These are phyloP conservation scores for Yarrowia osloensis DNA, from an alignment of 805 yeast species.

Conservation along the genomic window DNA sequence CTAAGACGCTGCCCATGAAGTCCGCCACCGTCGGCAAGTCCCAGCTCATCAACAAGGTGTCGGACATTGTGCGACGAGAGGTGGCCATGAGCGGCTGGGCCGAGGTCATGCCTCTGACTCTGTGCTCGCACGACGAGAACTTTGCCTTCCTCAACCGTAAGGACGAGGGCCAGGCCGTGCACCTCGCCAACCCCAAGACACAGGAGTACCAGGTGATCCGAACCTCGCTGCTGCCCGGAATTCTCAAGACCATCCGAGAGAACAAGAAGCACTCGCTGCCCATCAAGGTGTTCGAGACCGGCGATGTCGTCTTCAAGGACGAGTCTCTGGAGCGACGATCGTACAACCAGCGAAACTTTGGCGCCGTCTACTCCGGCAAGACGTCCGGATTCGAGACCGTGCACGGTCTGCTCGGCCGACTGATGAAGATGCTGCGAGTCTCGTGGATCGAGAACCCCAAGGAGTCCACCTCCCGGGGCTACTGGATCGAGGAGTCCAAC, in stretches of 20 bases:
- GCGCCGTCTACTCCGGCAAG: slow-evolving; percentile 91
- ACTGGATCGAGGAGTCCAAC: slow-evolving; percentile 45
- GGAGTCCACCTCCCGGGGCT: slow-evolving; percentile 62
- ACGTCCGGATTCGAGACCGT: slow-evolving; percentile 91
- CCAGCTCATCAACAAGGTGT: slow-evolving; percentile 84
- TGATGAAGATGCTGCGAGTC: slow-evolving; percentile 95
- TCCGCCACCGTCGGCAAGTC: slow-evolving; percentile 81
- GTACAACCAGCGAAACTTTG: slow-evolving; percentile 89
- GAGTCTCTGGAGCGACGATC: slow-evolving; percentile 82
- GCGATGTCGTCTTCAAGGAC: slow-evolving; percentile 90
- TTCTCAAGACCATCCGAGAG: slow-evolving; percentile 91
- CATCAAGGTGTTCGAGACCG: slow-evolving; percentile 90
- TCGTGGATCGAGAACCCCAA: slow-evolving; percentile 59
- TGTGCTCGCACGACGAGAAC: slow-evolving; percentile 96
- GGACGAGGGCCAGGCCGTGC: slow-evolving; percentile 77
- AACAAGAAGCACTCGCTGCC: slow-evolving; percentile 95
- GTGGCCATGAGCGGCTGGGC: slow-evolving; percentile 94
- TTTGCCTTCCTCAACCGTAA: slow-evolving; percentile 75
- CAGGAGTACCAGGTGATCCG: slow-evolving; percentile 96
- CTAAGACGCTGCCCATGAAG: slow-evolving; percentile 75
- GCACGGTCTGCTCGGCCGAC: slow-evolving; percentile 91
- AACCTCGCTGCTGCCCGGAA: slow-evolving; percentile 91
- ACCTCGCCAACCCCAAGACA: slow-evolving; percentile 94
- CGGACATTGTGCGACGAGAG: slow-evolving; percentile 87
- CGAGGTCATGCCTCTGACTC: slow-evolving; percentile 92